Evolutionary conservation across 306 rosid species (phyloP).

Genomic region (Fragaria ananassa): DNA sequence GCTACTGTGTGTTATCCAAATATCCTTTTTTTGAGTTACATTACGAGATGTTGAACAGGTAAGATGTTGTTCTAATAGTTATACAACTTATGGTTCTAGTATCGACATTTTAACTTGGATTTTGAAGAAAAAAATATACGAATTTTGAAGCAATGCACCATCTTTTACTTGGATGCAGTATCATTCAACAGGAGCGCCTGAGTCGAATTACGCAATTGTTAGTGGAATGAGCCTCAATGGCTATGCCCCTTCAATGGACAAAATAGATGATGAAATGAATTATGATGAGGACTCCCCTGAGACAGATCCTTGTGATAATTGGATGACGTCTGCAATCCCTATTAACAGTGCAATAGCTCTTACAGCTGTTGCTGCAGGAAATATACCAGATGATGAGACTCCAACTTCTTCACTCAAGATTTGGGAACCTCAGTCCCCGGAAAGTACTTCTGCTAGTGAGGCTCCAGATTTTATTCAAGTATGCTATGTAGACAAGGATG

Average conservation of each 20-base stretch:
- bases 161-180: constrained; percentile 64
- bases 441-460: constrained; percentile 56
- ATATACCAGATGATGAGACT: constrained; percentile 55
- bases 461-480: constrained; percentile 57
- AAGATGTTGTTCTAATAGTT: constrained; percentile 11
- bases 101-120: background rate
- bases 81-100: constrained; percentile 3
- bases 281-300: constrained; percentile 42
- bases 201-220: constrained; percentile 72
- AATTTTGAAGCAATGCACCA: background rate
- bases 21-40: constrained; percentile 91
- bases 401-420: constrained; percentile 42
- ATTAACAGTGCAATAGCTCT: constrained; percentile 59
- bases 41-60: constrained; percentile 94
- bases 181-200: constrained; percentile 94
- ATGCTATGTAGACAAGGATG: constrained; percentile 56
- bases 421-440: constrained; percentile 67
- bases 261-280: constrained; percentile 45
- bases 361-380: constrained; percentile 85
- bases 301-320: constrained; percentile 44
- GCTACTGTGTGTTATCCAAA: constrained; percentile 86
- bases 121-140: background rate
- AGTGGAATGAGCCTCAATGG: constrained; percentile 52
- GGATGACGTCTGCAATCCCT: constrained; percentile 87
- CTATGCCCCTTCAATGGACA: constrained; percentile 43